Percentiles rank a stretch among this genome's conserved stretches.
Conservation (phyloP, 2,329 filamentous ascomycete genomes). For the Zasmidium citrigriseum region DNA sequence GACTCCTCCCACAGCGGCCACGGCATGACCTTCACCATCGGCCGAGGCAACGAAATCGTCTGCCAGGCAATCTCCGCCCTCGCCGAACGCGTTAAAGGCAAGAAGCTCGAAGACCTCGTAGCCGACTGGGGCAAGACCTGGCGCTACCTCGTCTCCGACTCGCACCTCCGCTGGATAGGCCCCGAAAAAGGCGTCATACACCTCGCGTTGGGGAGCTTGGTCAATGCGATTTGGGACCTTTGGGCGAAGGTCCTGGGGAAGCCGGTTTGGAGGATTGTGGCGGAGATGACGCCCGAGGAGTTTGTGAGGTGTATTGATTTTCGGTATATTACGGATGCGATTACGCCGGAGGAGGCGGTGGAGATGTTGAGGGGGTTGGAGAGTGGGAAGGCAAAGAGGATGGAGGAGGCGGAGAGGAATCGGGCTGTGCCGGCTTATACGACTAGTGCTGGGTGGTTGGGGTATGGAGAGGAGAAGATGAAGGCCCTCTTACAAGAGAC, state of each 20-base stretch:
- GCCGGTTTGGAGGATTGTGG: slow-evolving; percentile 87
- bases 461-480: slow-evolving; percentile 87
- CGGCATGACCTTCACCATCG: slow-evolving; percentile 85
- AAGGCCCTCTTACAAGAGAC: slow-evolving; percentile 72
- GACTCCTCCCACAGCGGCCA: slow-evolving; percentile 72
- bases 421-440: slow-evolving; percentile 87
- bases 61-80: slow-evolving; percentile 80
- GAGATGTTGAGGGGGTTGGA: slow-evolving; percentile 67
- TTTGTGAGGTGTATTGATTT: slow-evolving; percentile 89
- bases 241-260: slow-evolving; percentile 86
- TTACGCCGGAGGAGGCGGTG: slow-evolving; percentile 82
- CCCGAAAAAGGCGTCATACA: slow-evolving; percentile 94
- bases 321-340: slow-evolving; percentile 89
- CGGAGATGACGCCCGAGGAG: slow-evolving; percentile 86
- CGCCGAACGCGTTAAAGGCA: slow-evolving; percentile 72
- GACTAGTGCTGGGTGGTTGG: slow-evolving; percentile 88
- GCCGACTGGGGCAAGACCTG: slow-evolving; percentile 84
- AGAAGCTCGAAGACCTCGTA: slow-evolving; percentile 74
- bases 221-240: slow-evolving; percentile 90
- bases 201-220: slow-evolving; percentile 82
- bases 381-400: slow-evolving; percentile 67
- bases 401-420: slow-evolving; percentile 72
- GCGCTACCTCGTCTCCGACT: slow-evolving; percentile 88
- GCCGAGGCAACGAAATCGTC: slow-evolving; percentile 89
- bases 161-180: slow-evolving; percentile 88